Conservation (phyloP, 805 yeast species). For the Sugiyamaella valdiviana region DNA sequence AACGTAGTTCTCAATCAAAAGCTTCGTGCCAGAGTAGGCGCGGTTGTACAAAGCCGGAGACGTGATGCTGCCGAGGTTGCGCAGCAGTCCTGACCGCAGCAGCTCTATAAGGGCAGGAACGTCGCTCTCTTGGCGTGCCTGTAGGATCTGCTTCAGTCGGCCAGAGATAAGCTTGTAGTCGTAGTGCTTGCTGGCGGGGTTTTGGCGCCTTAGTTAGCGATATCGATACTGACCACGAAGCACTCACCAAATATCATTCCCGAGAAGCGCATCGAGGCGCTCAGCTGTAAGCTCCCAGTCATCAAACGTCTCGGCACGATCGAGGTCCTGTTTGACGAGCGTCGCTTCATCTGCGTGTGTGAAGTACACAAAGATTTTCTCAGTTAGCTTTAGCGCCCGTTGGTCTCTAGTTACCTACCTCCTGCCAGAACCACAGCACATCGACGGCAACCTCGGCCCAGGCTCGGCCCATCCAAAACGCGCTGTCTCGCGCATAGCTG, state of each 20-base stretch:
- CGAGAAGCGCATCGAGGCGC: slow-evolving; percentile 37
- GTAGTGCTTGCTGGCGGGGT: slow-evolving; percentile 71
- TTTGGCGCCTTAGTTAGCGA: slow-evolving; percentile 53
- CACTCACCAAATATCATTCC: slow-evolving; percentile 37
- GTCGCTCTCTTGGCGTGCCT: slow-evolving; percentile 57
- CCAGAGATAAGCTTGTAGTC: slow-evolving; percentile 80
- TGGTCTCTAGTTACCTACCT: slow-evolving; percentile 8
- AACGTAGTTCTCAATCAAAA: slow-evolving; percentile 80
- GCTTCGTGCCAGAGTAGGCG: slow-evolving; percentile 82
- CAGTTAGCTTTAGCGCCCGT: neutral
- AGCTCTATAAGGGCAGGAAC: slow-evolving; percentile 53
- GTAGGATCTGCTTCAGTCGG: slow-evolving; percentile 54
- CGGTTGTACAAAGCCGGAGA: slow-evolving; percentile 72
- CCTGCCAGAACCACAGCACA: slow-evolving; percentile 24
- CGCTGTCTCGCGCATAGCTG: slow-evolving; percentile 2
- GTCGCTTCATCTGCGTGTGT: slow-evolving; percentile 21
- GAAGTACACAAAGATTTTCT: slow-evolving; percentile 13
- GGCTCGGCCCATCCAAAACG: slow-evolving; percentile 11
- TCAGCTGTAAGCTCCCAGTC: slow-evolving; percentile 57
- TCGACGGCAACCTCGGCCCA: slow-evolving; percentile 21
- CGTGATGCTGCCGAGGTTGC: slow-evolving; percentile 90
- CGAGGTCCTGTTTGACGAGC: slow-evolving; percentile 21
- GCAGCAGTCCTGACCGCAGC: slow-evolving; percentile 71
- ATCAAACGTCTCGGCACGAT: slow-evolving; percentile 48
- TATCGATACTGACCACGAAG: slow-evolving; percentile 34